phyloP scores from a whole-genome alignment of 257 asterid genomes.

The Solanum gandarillasii region DNA sequence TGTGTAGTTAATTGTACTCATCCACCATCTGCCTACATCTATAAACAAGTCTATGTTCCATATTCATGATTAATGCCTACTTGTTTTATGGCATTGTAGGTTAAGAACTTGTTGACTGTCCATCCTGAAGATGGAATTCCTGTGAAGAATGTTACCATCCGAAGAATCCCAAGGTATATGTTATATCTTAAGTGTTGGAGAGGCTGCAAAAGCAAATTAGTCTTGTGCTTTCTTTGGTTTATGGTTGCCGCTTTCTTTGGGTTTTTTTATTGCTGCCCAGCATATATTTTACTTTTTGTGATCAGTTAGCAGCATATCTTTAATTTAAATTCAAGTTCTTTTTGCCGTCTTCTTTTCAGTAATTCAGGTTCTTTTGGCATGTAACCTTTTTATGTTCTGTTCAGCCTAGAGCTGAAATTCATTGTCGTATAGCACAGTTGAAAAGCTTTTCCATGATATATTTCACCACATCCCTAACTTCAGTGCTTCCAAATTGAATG shows the following conservation, averaged over 20 bases:
- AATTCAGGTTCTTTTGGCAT: background rate
- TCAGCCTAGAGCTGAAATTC: background rate
- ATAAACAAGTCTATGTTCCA: background rate
- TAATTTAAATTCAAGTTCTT: background rate
- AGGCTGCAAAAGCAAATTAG: background rate
- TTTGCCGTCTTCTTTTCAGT: background rate
- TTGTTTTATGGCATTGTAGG: constrained; percentile 24
- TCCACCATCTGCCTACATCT: background rate
- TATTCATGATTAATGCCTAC: background rate
- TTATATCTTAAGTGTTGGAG: background rate
- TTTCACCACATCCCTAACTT: background rate
- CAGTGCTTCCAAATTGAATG: background rate
- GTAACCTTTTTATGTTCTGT: background rate
- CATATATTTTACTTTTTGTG: background rate
- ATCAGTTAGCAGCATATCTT: background rate
- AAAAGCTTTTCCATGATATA: background rate
- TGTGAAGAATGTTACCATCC: constrained; percentile 72
- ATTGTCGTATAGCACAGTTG: background rate
- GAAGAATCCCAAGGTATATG: constrained; percentile 73
- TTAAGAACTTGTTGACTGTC: constrained; percentile 67
- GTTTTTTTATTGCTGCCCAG: background rate
- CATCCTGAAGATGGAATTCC: constrained; percentile 72
- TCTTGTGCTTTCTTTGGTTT: background rate
- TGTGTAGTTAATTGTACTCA: background rate
- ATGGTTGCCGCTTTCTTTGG: background rate